Evolutionary conservation across 1,284 basidiomycete genomes (phyloP).

Genomic region (Retiboletus flavoniger): DNA sequence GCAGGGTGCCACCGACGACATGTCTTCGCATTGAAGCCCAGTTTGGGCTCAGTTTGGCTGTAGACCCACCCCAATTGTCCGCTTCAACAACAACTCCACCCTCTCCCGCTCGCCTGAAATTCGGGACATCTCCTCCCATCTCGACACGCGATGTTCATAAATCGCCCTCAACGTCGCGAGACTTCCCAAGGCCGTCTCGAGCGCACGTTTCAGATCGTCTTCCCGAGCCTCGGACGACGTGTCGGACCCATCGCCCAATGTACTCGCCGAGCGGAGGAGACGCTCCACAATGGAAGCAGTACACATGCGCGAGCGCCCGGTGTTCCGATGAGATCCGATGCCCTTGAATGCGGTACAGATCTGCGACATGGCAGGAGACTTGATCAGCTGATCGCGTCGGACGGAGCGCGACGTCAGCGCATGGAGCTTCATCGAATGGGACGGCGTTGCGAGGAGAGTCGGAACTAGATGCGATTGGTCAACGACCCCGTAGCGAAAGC

Average conservation of each 20-base stretch:
- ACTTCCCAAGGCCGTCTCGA: conserved; percentile 64
- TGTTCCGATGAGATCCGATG: conserved; percentile 56
- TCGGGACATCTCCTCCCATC: conserved; percentile 68
- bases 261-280: conserved; percentile 44
- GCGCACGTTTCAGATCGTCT: conserved; percentile 60
- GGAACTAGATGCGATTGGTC: conserved; percentile 50
- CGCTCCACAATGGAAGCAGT: conserved; percentile 55
- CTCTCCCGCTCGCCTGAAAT: conserved; percentile 64
- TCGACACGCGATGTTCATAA: conserved; percentile 62
- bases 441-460: conserved; percentile 68
- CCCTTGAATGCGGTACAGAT: conserved; percentile 58
- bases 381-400: conserved; percentile 52
- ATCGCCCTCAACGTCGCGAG: conserved; percentile 59
- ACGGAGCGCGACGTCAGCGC: conserved; percentile 64
- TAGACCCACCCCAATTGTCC: conserved; percentile 52
- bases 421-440: conserved; percentile 64
- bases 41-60: conserved; percentile 13
- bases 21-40: background rate
- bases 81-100: conserved; percentile 60
- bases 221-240: conserved; percentile 50
- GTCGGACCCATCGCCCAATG: conserved; percentile 54
- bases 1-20: no score
- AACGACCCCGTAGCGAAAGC: background rate
- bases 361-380: conserved; percentile 48
- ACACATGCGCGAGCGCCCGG: conserved; percentile 43